Evolutionary conservation across 2,329 filamentous ascomycete species (phyloP).

Genomic region (Dissoconium aciculare): DNA sequence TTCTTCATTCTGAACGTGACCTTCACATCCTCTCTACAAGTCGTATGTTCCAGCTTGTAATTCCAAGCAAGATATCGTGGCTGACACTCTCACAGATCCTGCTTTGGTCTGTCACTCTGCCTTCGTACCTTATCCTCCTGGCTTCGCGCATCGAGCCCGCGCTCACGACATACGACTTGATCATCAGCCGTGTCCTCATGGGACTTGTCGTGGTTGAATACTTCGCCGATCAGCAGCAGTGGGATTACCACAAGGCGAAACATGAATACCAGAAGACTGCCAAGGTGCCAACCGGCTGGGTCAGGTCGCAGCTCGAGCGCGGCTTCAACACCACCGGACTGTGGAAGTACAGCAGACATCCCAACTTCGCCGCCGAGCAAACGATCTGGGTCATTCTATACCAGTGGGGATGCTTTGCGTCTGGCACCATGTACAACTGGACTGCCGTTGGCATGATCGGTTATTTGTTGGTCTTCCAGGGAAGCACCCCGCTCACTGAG

Average conservation of each 20-base stretch:
- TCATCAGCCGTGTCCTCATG: conserved; percentile 42
- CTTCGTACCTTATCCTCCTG: conserved; percentile 71
- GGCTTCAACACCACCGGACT: conserved; percentile 76
- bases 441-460: conserved; percentile 52
- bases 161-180: conserved; percentile 38
- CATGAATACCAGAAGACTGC: conserved; percentile 56
- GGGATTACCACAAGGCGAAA: conserved; percentile 77
- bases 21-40: conserved; percentile 78
- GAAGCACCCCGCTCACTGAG: conserved; percentile 79
- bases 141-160: conserved; percentile 44
- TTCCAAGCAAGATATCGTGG: neutral
- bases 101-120: conserved; percentile 62
- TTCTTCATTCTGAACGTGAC: conserved; percentile 77
- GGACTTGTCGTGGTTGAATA: conserved; percentile 51
- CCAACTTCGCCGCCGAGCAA: conserved; percentile 90
- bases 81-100: conserved; percentile 39
- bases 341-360: conserved; percentile 79
- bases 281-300: conserved; percentile 46
- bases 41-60: conserved; percentile 27
- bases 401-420: conserved; percentile 69
- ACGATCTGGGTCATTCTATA: conserved; percentile 78
- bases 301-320: conserved; percentile 65
- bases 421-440: conserved; percentile 62
- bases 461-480: conserved; percentile 73
- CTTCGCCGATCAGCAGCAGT: conserved; percentile 85